Percentiles rank a stretch among this genome's conserved stretches.
phyloP scores from a whole-genome alignment of 768 basidiomycete genomes.

The Serendipita indica region DNA sequence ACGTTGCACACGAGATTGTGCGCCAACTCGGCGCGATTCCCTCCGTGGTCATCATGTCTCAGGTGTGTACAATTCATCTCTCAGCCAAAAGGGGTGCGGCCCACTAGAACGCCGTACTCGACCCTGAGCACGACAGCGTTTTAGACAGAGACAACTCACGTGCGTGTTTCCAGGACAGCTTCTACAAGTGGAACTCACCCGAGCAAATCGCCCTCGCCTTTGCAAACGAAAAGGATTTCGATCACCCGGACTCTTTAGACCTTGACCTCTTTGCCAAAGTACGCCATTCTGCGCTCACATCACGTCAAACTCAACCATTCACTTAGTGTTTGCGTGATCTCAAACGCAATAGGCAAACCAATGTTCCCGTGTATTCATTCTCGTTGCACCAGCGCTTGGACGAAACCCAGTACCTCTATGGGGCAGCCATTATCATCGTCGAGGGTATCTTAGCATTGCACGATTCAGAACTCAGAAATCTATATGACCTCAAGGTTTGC shows the following conservation, averaged over 20 bases:
- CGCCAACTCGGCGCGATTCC: conserved; percentile 69
- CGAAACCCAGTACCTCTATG: conserved; percentile 80
- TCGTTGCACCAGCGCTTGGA: conserved; percentile 67
- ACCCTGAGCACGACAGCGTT: not conserved
- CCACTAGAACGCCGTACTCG: not conserved
- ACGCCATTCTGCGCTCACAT: conserved; percentile 19
- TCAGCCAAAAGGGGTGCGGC: not conserved
- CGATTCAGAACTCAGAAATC: conserved; percentile 55
- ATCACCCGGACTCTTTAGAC: conserved; percentile 88
- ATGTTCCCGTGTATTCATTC: conserved; percentile 94
- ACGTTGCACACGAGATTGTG: conserved; percentile 73
- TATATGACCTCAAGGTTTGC: conserved; percentile 83
- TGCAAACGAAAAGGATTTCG: conserved; percentile 67
- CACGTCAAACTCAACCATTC: not conserved
- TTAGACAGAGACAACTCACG: not conserved
- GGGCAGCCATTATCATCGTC: conserved; percentile 82
- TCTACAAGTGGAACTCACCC: conserved; percentile 68
- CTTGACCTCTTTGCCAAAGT: conserved; percentile 73
- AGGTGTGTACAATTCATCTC: conserved; percentile 29
- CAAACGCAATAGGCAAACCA: conserved; percentile 66
- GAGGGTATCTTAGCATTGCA: conserved; percentile 89
- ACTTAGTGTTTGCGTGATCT: conserved; percentile 69
- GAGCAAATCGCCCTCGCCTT: conserved; percentile 78
- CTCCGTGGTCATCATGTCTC: conserved; percentile 80
- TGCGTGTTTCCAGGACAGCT: conserved; percentile 95